Evolutionary conservation across 2,329 filamentous ascomycete species (phyloP).

Genomic region (Cyclaneusma minus): DNA sequence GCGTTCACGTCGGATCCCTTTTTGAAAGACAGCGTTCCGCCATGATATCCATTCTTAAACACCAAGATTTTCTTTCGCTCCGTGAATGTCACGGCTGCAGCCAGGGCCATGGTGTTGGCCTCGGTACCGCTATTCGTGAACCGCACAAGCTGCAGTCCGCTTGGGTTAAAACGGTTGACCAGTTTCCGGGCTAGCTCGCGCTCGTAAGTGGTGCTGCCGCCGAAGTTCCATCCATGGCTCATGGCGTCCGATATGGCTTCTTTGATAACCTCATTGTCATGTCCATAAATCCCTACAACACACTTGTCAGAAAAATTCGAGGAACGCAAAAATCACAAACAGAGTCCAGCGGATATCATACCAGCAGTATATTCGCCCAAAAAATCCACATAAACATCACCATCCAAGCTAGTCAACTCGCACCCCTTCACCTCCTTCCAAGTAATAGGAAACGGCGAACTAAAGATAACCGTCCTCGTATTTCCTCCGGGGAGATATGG

Average conservation of each 20-base stretch:
- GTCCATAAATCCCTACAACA: constrained; percentile 49
- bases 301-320: constrained; percentile 48
- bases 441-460: constrained; percentile 11
- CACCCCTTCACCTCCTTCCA: constrained; percentile 8
- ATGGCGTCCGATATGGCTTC: constrained; percentile 29
- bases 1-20: constrained; percentile 25
- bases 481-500: constrained; percentile 13
- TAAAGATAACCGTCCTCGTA: constrained; percentile 11
- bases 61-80: constrained; percentile 10
- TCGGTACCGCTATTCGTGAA: constrained; percentile 55
- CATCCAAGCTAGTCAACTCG: constrained; percentile 10
- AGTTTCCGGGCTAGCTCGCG: constrained; percentile 29
- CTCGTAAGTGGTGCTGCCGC: constrained; percentile 36
- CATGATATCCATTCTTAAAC: constrained; percentile 13
- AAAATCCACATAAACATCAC: constrained; percentile 36
- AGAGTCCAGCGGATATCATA: too few species aligned
- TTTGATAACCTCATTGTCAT: constrained; percentile 40
- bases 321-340: too few species aligned
- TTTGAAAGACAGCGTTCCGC: constrained; percentile 23
- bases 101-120: constrained; percentile 43
- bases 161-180: constrained; percentile 28
- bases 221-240: constrained; percentile 33
- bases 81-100: constrained; percentile 14
- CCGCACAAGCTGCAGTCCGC: constrained; percentile 33
- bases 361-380: constrained; percentile 49